phyloP scores from a whole-genome alignment of 1,139 yeast species.

The Yamadazyma sp. region DNA sequence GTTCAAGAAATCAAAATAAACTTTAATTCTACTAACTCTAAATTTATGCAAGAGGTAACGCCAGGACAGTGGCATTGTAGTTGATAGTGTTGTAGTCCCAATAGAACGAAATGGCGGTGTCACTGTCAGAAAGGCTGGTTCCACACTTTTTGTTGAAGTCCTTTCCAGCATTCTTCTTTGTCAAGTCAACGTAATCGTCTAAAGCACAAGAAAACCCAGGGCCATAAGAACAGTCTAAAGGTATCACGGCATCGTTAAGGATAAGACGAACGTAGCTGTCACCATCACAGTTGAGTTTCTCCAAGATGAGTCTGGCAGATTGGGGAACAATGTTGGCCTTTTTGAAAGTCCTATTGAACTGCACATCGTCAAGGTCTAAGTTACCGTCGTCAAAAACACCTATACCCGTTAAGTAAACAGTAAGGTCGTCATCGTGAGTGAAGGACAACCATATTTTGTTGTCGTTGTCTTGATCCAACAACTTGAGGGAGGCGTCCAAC shows the following conservation, averaged over 20 bases:
- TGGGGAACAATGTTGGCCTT: slow-evolving; percentile 54
- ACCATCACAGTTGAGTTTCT: slow-evolving; percentile 45
- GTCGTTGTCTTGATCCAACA: slow-evolving; percentile 32
- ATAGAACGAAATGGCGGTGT: slow-evolving; percentile 35
- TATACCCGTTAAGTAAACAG: slow-evolving; percentile 49
- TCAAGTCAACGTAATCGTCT: slow-evolving; percentile 32
- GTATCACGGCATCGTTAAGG: slow-evolving; percentile 59
- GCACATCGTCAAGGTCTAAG: slow-evolving; percentile 25
- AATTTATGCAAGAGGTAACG: not conserved
- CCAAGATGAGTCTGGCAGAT: slow-evolving; percentile 55
- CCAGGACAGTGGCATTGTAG: slow-evolving; percentile 22
- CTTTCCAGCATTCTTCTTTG: slow-evolving; percentile 23
- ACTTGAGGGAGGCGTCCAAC: slow-evolving; percentile 47
- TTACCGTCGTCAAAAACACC: slow-evolving; percentile 37
- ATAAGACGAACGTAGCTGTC: slow-evolving; percentile 48
- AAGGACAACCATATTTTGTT: slow-evolving; percentile 48
- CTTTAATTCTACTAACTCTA: too few relatives aligned
- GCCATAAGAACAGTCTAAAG: slow-evolving; percentile 50
- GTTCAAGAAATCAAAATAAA: too few relatives aligned
- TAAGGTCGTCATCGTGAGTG: slow-evolving; percentile 61
- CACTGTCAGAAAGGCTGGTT: slow-evolving; percentile 23
- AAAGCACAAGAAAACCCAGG: slow-evolving; percentile 60
- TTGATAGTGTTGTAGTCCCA: slow-evolving; percentile 32
- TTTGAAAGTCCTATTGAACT: slow-evolving; percentile 44
- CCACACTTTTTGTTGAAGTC: slow-evolving; percentile 35